Base-by-base conservation (phyloP, 176 grass and related monocot genomes). In the Elaeis guineensis region DNA sequence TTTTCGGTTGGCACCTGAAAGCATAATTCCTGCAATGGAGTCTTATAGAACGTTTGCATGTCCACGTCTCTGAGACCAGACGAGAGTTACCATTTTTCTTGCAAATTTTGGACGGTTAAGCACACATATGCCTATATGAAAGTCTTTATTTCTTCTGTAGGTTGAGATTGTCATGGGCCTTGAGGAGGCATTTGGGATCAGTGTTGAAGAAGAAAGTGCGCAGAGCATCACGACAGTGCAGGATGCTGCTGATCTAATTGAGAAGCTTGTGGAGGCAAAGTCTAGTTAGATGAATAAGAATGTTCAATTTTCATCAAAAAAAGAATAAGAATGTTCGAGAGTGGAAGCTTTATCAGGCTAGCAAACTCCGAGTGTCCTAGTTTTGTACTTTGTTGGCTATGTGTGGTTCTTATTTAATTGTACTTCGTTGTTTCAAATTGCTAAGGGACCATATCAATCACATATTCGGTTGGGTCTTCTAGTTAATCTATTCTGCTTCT, bases 131-230 rank as follows among this genome's bases (percentile, higher is more conserved):
- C 35, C 35, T 3, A 0, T 44, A 12, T 44, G 35, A 44, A 44
- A 44, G 35, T 44, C 35, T 44, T 12, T 44, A 52, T 16, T 65
- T 29, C 52, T n/a, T 0, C 0, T 21, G 17, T 66, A 86, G 83
- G 83, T 86, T 3, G 83, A 86, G 70, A 86, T 86, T 16, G 83
- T 86, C 69, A 86, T 86, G 83, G 74, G 83, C n/a, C 83, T 86
- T 0, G 83, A 86, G 74, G 83, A 86, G 70, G 74, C 77, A 62
- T 86, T 86, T 6, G 4, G 19, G 0, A 81, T 86, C 61, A 86
- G 64, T 19, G 78, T 86, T 21, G 83, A 86, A 55, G 83, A 86
- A 67, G 73, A 74, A 1, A 86, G 78, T 0, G 83, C 83, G 0
- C 83, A 86, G 52, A 20, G 65, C 7, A 86, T 86, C 1, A 57